phyloP scores from a whole-genome alignment of 1,284 basidiomycete species.

The Ceratobasidium sp. region DNA sequence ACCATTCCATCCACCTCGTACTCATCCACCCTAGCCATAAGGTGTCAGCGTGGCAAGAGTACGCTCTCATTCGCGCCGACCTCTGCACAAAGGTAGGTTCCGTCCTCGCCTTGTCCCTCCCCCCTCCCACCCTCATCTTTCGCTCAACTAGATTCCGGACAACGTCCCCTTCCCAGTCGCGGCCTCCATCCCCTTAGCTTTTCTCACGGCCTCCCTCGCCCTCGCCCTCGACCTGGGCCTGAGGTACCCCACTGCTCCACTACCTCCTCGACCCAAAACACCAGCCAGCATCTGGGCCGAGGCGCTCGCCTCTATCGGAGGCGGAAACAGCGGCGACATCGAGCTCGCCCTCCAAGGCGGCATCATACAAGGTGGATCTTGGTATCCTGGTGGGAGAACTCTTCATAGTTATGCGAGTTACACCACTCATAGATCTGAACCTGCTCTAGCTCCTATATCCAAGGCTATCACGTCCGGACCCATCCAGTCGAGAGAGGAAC shows the following conservation, averaged over 20 bases:
- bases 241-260: constrained; percentile 21
- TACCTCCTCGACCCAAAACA: constrained; percentile 1
- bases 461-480: neutral
- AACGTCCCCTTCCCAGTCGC: constrained; percentile 17
- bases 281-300: constrained; percentile 15
- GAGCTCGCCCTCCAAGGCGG: constrained; percentile 29
- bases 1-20: too few species aligned
- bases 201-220: constrained; percentile 24
- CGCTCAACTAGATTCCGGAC: constrained; percentile 18
- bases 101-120: neutral
- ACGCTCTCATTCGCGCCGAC: constrained; percentile 21
- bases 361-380: constrained; percentile 18
- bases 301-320: constrained; percentile 15
- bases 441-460: neutral
- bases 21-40: neutral
- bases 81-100: constrained; percentile 29
- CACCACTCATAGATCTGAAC: neutral
- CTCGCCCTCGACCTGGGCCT: constrained; percentile 34
- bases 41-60: constrained; percentile 21
- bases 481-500: neutral
- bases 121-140: neutral
- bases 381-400: constrained; percentile 12
- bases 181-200: constrained; percentile 10
- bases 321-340: constrained; percentile 16
- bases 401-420: neutral